A percentile compares a stretch with the other conserved stretches of the same genome.
These are phyloP conservation scores for Apiotrichum brassicae DNA, from an alignment of 1,284 basidiomycete species.

Conservation along the genomic window DNA sequence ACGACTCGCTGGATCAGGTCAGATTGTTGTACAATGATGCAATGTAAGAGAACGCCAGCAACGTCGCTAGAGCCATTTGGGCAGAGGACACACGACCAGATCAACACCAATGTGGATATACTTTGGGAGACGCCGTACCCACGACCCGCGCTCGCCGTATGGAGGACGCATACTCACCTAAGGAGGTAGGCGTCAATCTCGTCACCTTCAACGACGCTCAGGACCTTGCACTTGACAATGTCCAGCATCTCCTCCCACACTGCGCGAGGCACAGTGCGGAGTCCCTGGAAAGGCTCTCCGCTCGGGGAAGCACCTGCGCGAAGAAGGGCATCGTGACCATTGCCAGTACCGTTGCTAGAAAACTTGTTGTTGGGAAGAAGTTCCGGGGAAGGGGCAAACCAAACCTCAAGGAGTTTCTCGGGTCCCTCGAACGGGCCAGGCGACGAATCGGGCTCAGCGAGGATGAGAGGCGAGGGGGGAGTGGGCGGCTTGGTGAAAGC, in stretches of 20 bases:
- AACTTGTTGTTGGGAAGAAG: not conserved
- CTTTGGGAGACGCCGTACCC: not conserved
- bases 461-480: conserved; percentile 18
- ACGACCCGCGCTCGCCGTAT: not conserved
- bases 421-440: conserved; percentile 53
- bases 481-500: conserved; percentile 12
- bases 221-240: conserved; percentile 94
- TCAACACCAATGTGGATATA: too few relatives aligned
- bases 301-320: conserved; percentile 9
- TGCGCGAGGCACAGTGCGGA: conserved; percentile 61
- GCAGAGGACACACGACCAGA: too few relatives aligned
- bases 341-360: not conserved
- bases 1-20: conserved; percentile 71
- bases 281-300: conserved; percentile 15
- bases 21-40: too few relatives aligned
- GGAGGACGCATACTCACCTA: conserved; percentile 56
- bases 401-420: conserved; percentile 96
- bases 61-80: too few relatives aligned
- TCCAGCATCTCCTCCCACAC: conserved; percentile 97
- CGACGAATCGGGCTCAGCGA: conserved; percentile 24
- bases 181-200: conserved; percentile 94
- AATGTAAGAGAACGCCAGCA: too few relatives aligned
- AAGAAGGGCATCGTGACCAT: not conserved
- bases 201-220: conserved; percentile 77
- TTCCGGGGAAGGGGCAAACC: conserved; percentile 79